These are phyloP conservation scores for Clarireedia sp. DNA, from an alignment of 2,329 filamentous ascomycete genomes.

Conservation along the genomic window DNA sequence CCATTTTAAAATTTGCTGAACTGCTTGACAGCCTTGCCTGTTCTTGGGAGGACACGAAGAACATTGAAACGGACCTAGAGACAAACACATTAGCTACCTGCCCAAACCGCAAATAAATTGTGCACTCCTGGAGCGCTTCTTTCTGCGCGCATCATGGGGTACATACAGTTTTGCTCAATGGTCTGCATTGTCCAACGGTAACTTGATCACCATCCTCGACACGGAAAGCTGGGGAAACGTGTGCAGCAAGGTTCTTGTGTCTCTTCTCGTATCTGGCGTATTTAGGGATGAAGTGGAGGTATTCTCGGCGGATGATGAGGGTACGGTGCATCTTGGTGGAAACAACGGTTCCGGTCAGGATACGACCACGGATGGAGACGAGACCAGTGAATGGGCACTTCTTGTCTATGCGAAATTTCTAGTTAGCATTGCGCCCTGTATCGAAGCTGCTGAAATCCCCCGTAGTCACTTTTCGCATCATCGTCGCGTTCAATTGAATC, in stretches of 20 bases:
- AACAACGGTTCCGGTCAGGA: conserved; percentile 97
- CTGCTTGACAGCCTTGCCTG: conserved; percentile 93
- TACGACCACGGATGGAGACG: conserved; percentile 99
- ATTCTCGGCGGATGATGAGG: conserved; percentile 98
- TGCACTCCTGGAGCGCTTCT: not conserved
- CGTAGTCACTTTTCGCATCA: not conserved
- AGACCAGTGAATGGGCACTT: conserved; percentile 99
- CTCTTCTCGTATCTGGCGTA: conserved; percentile 99
- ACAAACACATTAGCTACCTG: not conserved
- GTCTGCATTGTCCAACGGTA: conserved; percentile 98
- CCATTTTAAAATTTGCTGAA: conserved; percentile 92
- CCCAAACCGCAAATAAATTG: not conserved
- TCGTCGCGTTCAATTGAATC: not conserved
- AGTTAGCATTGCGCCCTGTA: conserved; percentile 17
- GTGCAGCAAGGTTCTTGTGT: conserved; percentile 99
- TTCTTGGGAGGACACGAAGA: conserved; percentile 94
- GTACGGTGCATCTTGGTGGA: conserved; percentile 99
- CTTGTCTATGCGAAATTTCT: conserved; percentile 64
- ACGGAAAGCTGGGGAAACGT: conserved; percentile 99
- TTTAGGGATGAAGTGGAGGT: conserved; percentile 99
- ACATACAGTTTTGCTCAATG: conserved; percentile 98
- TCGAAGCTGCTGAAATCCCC: not conserved
- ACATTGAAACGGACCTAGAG: conserved; percentile 96
- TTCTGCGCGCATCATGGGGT: conserved; percentile 3
- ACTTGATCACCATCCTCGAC: conserved; percentile 99